Conservation (phyloP, 2,329 filamentous ascomycete species). For the Aotearoamyces nothofagi region DNA sequence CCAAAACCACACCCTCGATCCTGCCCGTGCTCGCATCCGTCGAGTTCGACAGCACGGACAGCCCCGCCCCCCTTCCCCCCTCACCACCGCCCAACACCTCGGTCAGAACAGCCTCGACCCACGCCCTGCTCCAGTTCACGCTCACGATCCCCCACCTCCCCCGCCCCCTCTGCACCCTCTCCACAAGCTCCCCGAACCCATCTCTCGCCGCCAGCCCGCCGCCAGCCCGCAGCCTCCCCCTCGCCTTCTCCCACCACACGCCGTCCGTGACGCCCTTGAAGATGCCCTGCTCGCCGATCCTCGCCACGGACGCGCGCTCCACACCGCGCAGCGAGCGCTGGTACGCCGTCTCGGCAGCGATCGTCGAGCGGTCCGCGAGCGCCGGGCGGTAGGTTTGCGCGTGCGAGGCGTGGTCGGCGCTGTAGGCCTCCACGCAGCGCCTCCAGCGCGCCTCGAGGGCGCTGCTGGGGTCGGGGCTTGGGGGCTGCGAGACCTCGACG, state of each 20-base stretch:
- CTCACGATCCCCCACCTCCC: conserved; percentile 12
- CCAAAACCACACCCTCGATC: too few species aligned
- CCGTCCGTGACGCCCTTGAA: conserved; percentile 10
- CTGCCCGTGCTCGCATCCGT: not conserved
- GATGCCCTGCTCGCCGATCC: conserved; percentile 12
- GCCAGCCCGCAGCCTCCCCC: conserved; percentile 6
- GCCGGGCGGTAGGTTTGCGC: conserved; percentile 7
- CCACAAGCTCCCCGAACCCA: conserved; percentile 10
- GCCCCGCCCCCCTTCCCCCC: conserved; percentile 1
- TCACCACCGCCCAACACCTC: conserved; percentile 2
- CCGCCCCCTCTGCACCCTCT: conserved; percentile 1
- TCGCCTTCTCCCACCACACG: too few species aligned
- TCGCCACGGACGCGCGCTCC: conserved; percentile 13
- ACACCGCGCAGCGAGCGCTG: conserved; percentile 9
- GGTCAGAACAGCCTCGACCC: conserved; percentile 11
- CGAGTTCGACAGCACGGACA: conserved; percentile 1
- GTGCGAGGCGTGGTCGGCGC: conserved; percentile 8
- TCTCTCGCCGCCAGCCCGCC: conserved; percentile 8
- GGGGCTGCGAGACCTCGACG: conserved; percentile 7
- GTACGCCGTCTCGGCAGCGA: conserved; percentile 10
- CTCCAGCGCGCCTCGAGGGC: too few species aligned
- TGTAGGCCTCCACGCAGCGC: too few species aligned
- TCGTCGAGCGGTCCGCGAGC: conserved; percentile 6
- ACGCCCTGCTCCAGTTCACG: conserved; percentile 13
- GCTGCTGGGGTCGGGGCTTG: conserved; percentile 4